Evolutionary conservation across 176 grass and related monocot species (phyloP).

Genomic region (Raddia distichophylla): DNA sequence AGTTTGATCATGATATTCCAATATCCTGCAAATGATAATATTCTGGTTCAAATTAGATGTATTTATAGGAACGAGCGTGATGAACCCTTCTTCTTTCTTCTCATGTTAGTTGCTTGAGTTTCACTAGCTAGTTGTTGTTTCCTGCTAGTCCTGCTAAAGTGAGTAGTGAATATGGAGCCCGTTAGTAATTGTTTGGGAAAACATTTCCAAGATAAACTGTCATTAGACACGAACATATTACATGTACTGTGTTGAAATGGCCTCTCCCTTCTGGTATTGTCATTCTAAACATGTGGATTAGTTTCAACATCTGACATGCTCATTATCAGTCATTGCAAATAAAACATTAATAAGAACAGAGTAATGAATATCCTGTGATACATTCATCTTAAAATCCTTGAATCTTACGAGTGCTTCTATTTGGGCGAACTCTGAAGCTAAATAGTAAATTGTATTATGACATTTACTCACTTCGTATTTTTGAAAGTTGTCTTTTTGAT

Average conservation of each 20-base stretch:
- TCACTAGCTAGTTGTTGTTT: neutral
- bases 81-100: neutral
- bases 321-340: neutral
- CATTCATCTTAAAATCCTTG: neutral
- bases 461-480: neutral
- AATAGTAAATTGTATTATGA: neutral
- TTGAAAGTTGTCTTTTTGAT: no score
- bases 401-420: neutral
- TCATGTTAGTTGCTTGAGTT: constrained; percentile 7
- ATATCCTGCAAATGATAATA: neutral
- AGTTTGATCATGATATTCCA: neutral
- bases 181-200: neutral
- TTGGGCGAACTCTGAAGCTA: neutral
- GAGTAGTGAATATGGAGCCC: neutral
- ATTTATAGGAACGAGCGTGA: neutral
- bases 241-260: neutral
- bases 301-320: neutral
- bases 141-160: neutral
- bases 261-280: neutral
- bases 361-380: neutral
- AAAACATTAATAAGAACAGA: neutral
- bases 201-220: neutral
- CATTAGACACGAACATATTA: neutral
- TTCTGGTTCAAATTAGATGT: neutral
- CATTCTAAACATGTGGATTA: neutral